Evolutionary conservation across 2,329 filamentous ascomycete genomes (phyloP).

Genomic region (Aspergillus spinulosporus): DNA sequence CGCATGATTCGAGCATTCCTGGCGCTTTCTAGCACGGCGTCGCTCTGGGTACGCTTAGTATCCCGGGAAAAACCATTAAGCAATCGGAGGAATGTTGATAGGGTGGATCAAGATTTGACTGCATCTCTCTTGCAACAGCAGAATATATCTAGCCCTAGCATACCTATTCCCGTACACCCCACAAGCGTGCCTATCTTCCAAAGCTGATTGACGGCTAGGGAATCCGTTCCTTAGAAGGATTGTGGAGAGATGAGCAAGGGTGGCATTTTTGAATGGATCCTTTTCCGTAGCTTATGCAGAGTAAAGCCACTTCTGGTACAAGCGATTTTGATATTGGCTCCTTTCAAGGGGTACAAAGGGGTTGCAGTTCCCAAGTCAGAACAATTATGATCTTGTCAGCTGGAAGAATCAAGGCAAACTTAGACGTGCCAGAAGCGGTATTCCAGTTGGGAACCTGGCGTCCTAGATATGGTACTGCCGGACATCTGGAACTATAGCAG

Average conservation of each 20-base stretch:
- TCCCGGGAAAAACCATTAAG: background rate
- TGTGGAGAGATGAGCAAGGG: slow-evolving; percentile 6
- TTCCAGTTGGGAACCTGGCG: background rate
- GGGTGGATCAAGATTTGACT: background rate
- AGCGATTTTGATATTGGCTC: background rate
- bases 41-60: background rate
- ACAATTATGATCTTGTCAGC: background rate
- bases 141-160: background rate
- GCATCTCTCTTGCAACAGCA: background rate
- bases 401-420: background rate
- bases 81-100: background rate
- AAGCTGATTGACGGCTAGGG: background rate
- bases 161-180: background rate
- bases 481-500: no score
- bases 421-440: background rate
- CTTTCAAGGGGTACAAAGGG: background rate
- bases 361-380: background rate
- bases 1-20: background rate
- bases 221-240: background rate
- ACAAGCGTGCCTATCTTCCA: background rate
- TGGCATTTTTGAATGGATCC: background rate
- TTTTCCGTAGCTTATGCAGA: background rate
- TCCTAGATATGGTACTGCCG: no score
- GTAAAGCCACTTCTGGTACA: background rate
- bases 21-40: background rate